Evolutionary conservation across 495 filamentous ascomycete genomes (phyloP).

Genomic region (Bacidia rubella): DNA sequence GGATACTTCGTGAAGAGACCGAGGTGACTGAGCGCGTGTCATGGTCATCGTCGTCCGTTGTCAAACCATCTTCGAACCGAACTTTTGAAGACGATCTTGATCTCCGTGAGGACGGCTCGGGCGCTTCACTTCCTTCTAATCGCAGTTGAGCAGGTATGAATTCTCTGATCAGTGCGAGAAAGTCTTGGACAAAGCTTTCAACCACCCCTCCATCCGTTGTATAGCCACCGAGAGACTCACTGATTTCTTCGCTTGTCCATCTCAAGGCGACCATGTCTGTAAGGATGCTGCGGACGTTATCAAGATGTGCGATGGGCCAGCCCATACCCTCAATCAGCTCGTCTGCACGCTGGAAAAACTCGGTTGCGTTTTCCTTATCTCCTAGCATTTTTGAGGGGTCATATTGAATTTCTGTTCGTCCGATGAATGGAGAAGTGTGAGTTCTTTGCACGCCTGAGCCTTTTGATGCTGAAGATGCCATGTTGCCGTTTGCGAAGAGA

Average conservation of each 20-base stretch:
- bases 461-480: too few relatives aligned
- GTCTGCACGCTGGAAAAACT: not conserved
- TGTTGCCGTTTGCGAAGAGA: too few relatives aligned
- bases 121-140: constrained; percentile 18
- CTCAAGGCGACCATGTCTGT: not conserved
- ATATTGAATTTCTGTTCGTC: too few relatives aligned
- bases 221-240: constrained; percentile 3
- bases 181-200: constrained; percentile 14
- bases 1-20: constrained; percentile 65
- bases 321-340: not conserved
- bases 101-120: constrained; percentile 40
- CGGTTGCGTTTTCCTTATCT: not conserved
- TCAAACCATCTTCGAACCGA: constrained; percentile 61
- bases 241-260: constrained; percentile 3
- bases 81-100: constrained; percentile 78
- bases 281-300: not conserved
- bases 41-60: constrained; percentile 41
- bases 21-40: constrained; percentile 66
- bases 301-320: constrained; percentile 1
- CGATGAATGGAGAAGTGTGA: too few relatives aligned
- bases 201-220: not conserved
- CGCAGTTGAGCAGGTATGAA: constrained; percentile 3
- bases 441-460: too few relatives aligned
- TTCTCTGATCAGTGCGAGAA: constrained; percentile 26
- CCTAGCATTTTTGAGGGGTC: too few relatives aligned